Base-by-base conservation (phyloP, 2,329 filamentous ascomycete species). In the Xylaria sp. region DNA sequence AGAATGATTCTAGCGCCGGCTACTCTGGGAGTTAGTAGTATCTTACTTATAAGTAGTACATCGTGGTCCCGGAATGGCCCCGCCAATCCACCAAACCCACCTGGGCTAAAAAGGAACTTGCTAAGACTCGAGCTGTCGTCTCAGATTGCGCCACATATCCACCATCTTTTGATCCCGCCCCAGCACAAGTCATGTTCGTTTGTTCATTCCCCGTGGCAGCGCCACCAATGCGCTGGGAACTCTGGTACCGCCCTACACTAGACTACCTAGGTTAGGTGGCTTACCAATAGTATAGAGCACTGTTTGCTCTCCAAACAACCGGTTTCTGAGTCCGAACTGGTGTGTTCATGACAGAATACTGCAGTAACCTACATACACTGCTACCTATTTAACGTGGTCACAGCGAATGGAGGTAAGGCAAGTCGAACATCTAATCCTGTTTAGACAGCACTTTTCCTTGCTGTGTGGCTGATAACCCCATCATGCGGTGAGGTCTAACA, bases 111-210 rank as follows among this genome's bases (percentile, higher is more conserved):
- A 32, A 59, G 10, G n/a, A 47, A 29, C 18, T 32, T n/a, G 21
- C 21, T 55, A 58, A 32, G 62, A 37, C 44, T n/a, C n/a, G n/a
- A n/a, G n/a, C n/a, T 42, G 35, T 53, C 23, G 62, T 69, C 66
- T 62, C 66, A 58, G 66, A 59, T 53, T 69, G 6, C 62, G 66
- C 66, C 66, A 69, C 66, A 42, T 40, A 37, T 21, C 66, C 61
- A 68, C 61, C 61, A 8, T 18, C 44, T 64, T 27, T 29, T 47
- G 13, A 27, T 42, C 21, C 12, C 27, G 40, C 40, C 32, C 59
- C n/a, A 37, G 23, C 51, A 29, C 29, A 37, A 23, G 51, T 55
- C 51, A 54, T 54, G 27, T 18, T 18, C 13, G 4, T 29, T 18
- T 5, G 4, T 5, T 37, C 51, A 13, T 54, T 16, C 27, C 27